Conservation (phyloP, 345 rosid genomes). For the Boechera divaricarpa region DNA sequence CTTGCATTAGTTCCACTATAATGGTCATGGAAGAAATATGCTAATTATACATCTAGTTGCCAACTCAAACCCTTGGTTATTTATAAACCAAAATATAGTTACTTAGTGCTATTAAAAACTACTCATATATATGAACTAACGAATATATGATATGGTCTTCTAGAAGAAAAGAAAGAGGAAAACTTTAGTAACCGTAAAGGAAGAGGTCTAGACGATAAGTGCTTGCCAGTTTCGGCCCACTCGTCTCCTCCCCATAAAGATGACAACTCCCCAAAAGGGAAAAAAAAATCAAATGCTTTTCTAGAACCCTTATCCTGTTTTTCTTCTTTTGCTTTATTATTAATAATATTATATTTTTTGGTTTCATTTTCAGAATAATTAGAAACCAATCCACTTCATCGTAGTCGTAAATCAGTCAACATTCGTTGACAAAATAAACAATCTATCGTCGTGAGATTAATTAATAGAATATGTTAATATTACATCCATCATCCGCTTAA, state of each 20-base stretch:
- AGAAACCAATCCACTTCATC: slow-evolving; percentile 25
- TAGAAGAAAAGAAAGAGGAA: slow-evolving; percentile 29
- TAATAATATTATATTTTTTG: neutral
- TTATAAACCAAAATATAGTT: neutral
- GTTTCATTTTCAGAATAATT: slow-evolving; percentile 28
- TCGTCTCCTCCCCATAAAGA: slow-evolving; percentile 17
- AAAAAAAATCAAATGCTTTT: slow-evolving; percentile 27
- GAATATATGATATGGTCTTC: neutral
- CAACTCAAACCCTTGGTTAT: no score
- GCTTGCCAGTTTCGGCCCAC: slow-evolving; percentile 46
- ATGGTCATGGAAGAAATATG: neutral
- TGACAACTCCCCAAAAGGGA: slow-evolving; percentile 11
- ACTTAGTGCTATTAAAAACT: neutral
- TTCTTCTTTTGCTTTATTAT: neutral
- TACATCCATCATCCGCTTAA: neutral
- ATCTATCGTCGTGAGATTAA: neutral
- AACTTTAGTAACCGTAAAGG: slow-evolving; percentile 28
- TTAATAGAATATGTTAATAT: no score
- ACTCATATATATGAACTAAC: no score
- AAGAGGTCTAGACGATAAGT: slow-evolving; percentile 31
- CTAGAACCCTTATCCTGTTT: slow-evolving; percentile 41
- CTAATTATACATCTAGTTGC: no score
- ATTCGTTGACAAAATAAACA: neutral
- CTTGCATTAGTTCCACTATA: no score
- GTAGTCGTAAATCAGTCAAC: slow-evolving; percentile 28